Conservation (phyloP, 257 asterid species). For the Fraxinus pennsylvanica region DNA sequence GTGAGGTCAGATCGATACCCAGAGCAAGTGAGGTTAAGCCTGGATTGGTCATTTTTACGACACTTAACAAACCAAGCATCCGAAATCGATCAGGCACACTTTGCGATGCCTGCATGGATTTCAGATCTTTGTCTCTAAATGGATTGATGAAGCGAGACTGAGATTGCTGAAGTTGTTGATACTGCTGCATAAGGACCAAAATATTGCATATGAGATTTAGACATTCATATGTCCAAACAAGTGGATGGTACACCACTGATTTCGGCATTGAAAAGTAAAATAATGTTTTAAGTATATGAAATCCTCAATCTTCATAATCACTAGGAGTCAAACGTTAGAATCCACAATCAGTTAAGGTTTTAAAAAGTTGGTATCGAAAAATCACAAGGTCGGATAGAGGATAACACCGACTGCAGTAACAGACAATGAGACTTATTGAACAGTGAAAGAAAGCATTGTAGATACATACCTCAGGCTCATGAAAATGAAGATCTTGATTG, state of each 20-base stretch:
- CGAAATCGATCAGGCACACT: slow-evolving; percentile 66
- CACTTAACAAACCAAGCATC: slow-evolving; percentile 70
- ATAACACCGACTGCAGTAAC: background rate
- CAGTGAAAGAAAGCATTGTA: background rate
- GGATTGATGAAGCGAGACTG: slow-evolving; percentile 65
- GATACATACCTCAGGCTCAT: slow-evolving; percentile 60
- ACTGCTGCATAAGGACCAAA: slow-evolving; percentile 59
- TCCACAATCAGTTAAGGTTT: background rate
- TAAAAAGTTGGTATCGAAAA: background rate
- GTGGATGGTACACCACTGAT: slow-evolving; percentile 36
- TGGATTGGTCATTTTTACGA: slow-evolving; percentile 64
- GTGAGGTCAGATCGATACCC: slow-evolving; percentile 79
- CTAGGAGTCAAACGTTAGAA: slow-evolving; percentile 2
- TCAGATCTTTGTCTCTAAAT: slow-evolving; percentile 61
- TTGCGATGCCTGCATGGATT: slow-evolving; percentile 51
- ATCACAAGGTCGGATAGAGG: background rate
- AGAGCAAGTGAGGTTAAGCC: slow-evolving; percentile 68
- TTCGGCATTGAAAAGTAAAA: slow-evolving; percentile 27
- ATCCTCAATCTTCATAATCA: slow-evolving; percentile 7
- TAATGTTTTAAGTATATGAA: slow-evolving; percentile 8
- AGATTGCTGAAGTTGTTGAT: slow-evolving; percentile 77
- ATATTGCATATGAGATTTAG: slow-evolving; percentile 31
- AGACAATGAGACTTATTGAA: background rate
- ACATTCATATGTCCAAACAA: slow-evolving; percentile 36
- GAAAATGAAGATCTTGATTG: slow-evolving; percentile 73